phyloP scores from a whole-genome alignment of 345 rosid species.

The Sisymbrium altissimum region DNA sequence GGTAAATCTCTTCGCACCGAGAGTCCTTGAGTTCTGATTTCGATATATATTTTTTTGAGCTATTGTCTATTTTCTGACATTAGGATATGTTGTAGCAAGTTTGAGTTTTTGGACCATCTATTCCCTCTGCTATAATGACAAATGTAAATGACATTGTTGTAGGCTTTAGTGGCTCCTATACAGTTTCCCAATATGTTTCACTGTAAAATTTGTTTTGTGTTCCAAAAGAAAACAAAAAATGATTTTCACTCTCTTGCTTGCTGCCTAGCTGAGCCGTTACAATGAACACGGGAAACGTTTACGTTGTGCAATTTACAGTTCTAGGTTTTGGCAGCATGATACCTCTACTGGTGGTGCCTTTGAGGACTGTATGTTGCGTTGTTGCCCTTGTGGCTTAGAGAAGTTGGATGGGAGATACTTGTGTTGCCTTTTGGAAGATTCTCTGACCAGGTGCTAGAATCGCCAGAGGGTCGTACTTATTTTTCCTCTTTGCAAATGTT shows the following conservation, averaged over 20 bases:
- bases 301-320: conserved; percentile 42
- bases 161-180: conserved; percentile 8
- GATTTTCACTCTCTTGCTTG: conserved; percentile 19
- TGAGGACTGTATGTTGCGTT: background rate
- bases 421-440: conserved; percentile 58
- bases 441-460: conserved; percentile 88
- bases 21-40: background rate
- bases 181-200: conserved; percentile 5
- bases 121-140: background rate
- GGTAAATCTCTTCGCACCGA: background rate
- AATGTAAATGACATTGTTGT: background rate
- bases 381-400: conserved; percentile 16
- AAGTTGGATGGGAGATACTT: conserved; percentile 27
- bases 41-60: background rate
- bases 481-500: conserved; percentile 57
- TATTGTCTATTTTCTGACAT: background rate
- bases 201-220: conserved; percentile 6
- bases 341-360: no score
- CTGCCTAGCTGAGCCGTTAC: conserved; percentile 24
- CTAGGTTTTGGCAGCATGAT: conserved; percentile 26
- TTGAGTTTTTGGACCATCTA: background rate
- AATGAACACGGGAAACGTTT: no score
- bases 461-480: conserved; percentile 68
- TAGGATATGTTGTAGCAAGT: background rate
- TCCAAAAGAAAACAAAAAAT: background rate